Base-by-base conservation (phyloP, 495 filamentous ascomycete species). In the Aspergillus olivimuriae region DNA sequence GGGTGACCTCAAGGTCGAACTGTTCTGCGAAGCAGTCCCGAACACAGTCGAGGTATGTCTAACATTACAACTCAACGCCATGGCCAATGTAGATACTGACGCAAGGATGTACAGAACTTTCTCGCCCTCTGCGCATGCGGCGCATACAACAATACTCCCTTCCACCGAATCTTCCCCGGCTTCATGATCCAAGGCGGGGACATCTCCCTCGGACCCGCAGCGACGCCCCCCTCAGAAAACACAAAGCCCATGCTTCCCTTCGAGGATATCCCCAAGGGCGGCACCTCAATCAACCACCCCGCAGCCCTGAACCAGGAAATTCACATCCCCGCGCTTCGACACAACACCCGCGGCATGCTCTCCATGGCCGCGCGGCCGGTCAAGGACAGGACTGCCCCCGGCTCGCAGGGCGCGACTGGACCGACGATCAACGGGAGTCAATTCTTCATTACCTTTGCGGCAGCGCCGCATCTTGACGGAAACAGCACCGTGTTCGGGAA, bases 171-270 rank as follows among this genome's bases (percentile, higher is more conserved):
- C 12, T 92, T 95, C 41, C 87, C 88, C 2, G 71, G 76, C 44
- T 97, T 97, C 78, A 95, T 97, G 81, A 77, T 86, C 26, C 91
- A 97, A 69, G 84, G 87, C 28, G 91, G 91, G 48, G 85, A 84
- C 24, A 88, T 88, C 20, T 85, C 76, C 54, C 58, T 82, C 64
- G 53, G 78, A 50, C 40, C 75, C 34, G 61, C 73, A 53, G 69
- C 74, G 65, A 39, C 76, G 64, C 48, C 49, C 19, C 51, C 57
- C 34, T 26, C 43, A 32, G 50, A 16, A 21, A 39, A 59, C 44
- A 54, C 55, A 47, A 63, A 71, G 51, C 57, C 65, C 44, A 63
- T 63, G 40, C 57, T 74, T 43, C 51, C 66, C 19, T 63, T 70
- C 56, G 60, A 71, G 33, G 62, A 71, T 35, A 68, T 72, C 53